A percentile compares a stretch with the other conserved stretches of the same genome.
Evolutionary conservation across 2,329 filamentous ascomycete species (phyloP).

Genomic region (Trichoderma atroviride): DNA sequence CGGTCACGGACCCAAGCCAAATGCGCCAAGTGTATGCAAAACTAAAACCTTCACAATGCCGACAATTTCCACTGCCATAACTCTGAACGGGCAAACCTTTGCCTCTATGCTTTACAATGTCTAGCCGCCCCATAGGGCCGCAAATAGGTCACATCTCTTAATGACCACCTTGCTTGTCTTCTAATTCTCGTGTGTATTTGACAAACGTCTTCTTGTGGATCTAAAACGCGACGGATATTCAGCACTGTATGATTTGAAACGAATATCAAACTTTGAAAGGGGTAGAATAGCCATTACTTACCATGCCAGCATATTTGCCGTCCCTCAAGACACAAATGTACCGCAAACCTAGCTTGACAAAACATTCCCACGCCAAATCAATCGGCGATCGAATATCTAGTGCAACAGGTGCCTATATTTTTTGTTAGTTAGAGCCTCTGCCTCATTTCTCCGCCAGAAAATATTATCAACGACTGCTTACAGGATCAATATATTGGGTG

Average conservation of each 20-base stretch:
- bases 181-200: constrained; percentile 85
- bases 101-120: constrained; percentile 5
- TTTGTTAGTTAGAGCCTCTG: constrained; percentile 22
- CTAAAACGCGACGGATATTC: constrained; percentile 42
- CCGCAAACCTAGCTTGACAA: constrained; percentile 87
- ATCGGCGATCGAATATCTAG: constrained; percentile 88
- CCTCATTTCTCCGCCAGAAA: too few species aligned
- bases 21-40: constrained; percentile 24
- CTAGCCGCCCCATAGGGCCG: neutral
- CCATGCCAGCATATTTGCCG: constrained; percentile 85
- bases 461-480: constrained; percentile 44
- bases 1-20: constrained; percentile 1
- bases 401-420: constrained; percentile 72
- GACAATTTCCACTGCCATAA: neutral
- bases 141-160: neutral
- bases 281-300: constrained; percentile 48
- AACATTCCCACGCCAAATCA: constrained; percentile 95
- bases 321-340: constrained; percentile 89
- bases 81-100: neutral
- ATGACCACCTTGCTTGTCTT: constrained; percentile 49
- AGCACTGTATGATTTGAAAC: neutral
- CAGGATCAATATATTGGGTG: constrained; percentile 86
- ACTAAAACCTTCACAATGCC: neutral
- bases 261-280: neutral
- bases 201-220: constrained; percentile 97